Evolutionary conservation across 164 flowering plant species (phyloP).

Genomic region (Dillenia turbinata): DNA sequence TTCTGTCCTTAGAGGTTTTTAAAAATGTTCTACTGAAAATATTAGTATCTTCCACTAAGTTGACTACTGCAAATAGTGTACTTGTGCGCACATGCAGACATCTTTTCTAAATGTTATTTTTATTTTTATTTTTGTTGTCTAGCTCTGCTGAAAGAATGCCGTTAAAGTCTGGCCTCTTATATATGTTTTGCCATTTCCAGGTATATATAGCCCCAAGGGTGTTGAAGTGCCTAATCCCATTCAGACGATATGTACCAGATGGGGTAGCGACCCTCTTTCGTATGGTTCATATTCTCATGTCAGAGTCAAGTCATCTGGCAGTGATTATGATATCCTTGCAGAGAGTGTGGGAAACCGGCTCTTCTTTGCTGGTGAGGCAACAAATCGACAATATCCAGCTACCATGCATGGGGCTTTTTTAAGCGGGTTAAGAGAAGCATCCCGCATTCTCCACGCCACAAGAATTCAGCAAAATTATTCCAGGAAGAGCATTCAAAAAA

Average conservation of each 20-base stretch:
- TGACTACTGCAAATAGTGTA: no score
- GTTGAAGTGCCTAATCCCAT: conserved; percentile 83
- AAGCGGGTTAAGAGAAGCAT: conserved; percentile 82
- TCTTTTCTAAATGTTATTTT: no score
- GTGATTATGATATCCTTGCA: conserved; percentile 83
- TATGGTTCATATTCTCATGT: conserved; percentile 94
- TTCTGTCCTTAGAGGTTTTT: conserved; percentile 70
- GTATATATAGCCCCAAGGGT: conserved; percentile 79
- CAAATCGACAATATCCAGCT: conserved; percentile 82
- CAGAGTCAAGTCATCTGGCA: conserved; percentile 76
- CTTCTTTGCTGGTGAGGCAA: conserved; percentile 97
- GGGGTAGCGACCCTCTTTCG: conserved; percentile 87
- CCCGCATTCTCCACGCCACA: conserved; percentile 47
- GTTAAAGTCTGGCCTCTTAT: neutral
- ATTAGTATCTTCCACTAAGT: no score
- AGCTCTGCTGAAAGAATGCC: neutral
- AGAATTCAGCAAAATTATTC: conserved; percentile 25
- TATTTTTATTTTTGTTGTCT: neutral
- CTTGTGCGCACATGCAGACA: no score
- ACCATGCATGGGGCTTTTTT: conserved; percentile 97
- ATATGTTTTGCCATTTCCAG: conserved; percentile 29
- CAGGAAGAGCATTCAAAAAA: conserved; percentile 28
- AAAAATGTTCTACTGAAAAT: neutral
- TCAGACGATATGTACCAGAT: conserved; percentile 83
- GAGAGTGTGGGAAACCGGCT: conserved; percentile 70